Evolutionary conservation across 2,329 filamentous ascomycete genomes (phyloP).

Genomic region (Alternaria metachromatica): DNA sequence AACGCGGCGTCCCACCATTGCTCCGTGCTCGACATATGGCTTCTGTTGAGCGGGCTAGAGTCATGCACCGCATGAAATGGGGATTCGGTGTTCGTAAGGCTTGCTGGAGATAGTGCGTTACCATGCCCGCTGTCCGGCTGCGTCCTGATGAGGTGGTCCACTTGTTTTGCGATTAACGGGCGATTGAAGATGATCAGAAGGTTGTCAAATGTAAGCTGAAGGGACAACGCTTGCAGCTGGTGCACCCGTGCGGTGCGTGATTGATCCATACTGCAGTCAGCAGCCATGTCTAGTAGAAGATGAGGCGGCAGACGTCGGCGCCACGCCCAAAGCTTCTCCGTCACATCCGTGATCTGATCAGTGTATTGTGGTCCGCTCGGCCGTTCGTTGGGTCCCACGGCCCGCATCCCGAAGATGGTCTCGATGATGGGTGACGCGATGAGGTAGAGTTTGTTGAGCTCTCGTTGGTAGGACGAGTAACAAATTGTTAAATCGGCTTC

Average conservation of each 20-base stretch:
- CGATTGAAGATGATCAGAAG: slow-evolving; percentile 53
- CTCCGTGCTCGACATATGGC: slow-evolving; percentile 31
- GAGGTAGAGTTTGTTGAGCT: slow-evolving; percentile 39
- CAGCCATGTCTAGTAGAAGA: slow-evolving; percentile 24
- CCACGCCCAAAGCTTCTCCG: slow-evolving; percentile 31
- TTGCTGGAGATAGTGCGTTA: slow-evolving; percentile 6
- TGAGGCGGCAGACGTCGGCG: slow-evolving; percentile 29
- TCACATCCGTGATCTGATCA: slow-evolving; percentile 24
- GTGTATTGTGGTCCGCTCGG: slow-evolving; percentile 16
- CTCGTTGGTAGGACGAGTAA: slow-evolving; percentile 24
- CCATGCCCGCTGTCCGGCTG: slow-evolving; percentile 13
- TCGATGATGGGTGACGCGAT: slow-evolving; percentile 41
- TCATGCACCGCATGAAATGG: slow-evolving; percentile 5
- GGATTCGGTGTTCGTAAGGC: background rate
- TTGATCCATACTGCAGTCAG: slow-evolving; percentile 23
- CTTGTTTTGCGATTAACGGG: slow-evolving; percentile 50
- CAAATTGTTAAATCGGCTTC: slow-evolving; percentile 5
- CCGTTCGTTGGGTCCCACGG: slow-evolving; percentile 9
- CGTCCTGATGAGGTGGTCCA: slow-evolving; percentile 35
- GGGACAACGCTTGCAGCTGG: slow-evolving; percentile 50
- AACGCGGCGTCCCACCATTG: slow-evolving; percentile 50
- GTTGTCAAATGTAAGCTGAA: slow-evolving; percentile 55
- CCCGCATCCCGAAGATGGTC: slow-evolving; percentile 30
- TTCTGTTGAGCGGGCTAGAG: slow-evolving; percentile 11
- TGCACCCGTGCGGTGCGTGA: slow-evolving; percentile 18